Evolutionary conservation across 1,139 yeast genomes (phyloP).

Genomic region (Pichia sp.): DNA sequence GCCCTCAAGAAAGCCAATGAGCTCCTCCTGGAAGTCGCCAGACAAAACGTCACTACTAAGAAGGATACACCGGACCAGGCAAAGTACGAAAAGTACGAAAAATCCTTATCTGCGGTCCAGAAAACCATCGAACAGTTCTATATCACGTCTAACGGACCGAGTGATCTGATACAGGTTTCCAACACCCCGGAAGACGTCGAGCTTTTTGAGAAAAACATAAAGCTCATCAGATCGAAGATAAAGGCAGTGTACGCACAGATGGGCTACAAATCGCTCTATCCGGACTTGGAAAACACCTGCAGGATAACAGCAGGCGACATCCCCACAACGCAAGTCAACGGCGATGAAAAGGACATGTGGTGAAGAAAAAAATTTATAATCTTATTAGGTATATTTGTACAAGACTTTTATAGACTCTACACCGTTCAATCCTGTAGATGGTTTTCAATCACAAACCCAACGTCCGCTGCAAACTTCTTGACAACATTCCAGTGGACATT

Average conservation of each 20-base stretch:
- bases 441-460: conserved; percentile 44
- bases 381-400: no score
- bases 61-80: neutral
- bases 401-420: neutral
- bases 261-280: conserved; percentile 22
- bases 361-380: conserved; percentile 9
- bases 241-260: conserved; percentile 24
- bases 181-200: conserved; percentile 27
- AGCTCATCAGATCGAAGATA: conserved; percentile 24
- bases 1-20: conserved; percentile 40
- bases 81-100: conserved; percentile 1
- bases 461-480: conserved; percentile 41
- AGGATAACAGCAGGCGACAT: conserved; percentile 23
- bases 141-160: conserved; percentile 3
- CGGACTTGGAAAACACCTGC: conserved; percentile 23
- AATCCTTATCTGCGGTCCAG: conserved; percentile 11
- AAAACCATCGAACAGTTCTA: conserved; percentile 18
- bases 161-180: conserved; percentile 16
- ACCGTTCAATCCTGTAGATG: conserved; percentile 34
- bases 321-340: conserved; percentile 21
- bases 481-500: conserved; percentile 45
- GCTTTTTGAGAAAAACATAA: conserved; percentile 24
- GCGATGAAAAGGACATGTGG: conserved; percentile 29
- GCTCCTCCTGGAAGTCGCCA: conserved; percentile 26
- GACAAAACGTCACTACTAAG: no score